phyloP scores from a whole-genome alignment of 1,284 basidiomycete species.

The Porogramme epimiltina region DNA sequence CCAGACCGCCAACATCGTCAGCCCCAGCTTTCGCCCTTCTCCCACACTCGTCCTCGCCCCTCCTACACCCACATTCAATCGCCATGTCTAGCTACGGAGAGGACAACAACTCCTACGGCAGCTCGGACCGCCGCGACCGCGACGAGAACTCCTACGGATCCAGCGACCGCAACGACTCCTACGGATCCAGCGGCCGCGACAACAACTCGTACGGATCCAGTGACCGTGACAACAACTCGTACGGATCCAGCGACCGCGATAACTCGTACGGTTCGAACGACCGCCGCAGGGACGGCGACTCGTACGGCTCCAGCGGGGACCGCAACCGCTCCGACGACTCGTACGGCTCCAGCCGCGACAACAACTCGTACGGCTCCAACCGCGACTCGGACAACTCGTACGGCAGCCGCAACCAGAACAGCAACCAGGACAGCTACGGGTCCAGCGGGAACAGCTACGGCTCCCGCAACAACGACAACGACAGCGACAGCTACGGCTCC shows the following conservation, averaged over 20 bases:
- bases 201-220: background rate
- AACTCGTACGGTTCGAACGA: constrained; percentile 12
- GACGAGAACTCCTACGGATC: background rate
- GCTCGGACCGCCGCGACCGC: constrained; percentile 7
- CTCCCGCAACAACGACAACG: constrained; percentile 7
- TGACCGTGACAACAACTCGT: background rate
- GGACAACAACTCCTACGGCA: constrained; percentile 7
- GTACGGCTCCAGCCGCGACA: constrained; percentile 11
- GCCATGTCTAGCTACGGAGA: constrained; percentile 3
- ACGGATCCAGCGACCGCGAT: background rate
- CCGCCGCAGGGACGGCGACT: constrained; percentile 14
- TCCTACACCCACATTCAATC: background rate
- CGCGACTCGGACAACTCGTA: constrained; percentile 7
- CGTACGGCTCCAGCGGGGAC: background rate
- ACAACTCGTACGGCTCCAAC: constrained; percentile 8
- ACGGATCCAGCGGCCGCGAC: constrained; percentile 12
- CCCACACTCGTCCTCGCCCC: background rate
- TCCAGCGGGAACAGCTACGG: constrained; percentile 8
- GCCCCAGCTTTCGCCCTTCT: too few relatives aligned
- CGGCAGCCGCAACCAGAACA: constrained; percentile 13
- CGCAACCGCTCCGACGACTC: constrained; percentile 10
- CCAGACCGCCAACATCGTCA: too few relatives aligned
- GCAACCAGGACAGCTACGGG: constrained; percentile 9
- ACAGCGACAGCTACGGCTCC: constrained; percentile 5
- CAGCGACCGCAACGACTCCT: constrained; percentile 4